These are phyloP conservation scores for Fraxinus paxiana DNA, from an alignment of 305 asterid species.

Conservation along the genomic window DNA sequence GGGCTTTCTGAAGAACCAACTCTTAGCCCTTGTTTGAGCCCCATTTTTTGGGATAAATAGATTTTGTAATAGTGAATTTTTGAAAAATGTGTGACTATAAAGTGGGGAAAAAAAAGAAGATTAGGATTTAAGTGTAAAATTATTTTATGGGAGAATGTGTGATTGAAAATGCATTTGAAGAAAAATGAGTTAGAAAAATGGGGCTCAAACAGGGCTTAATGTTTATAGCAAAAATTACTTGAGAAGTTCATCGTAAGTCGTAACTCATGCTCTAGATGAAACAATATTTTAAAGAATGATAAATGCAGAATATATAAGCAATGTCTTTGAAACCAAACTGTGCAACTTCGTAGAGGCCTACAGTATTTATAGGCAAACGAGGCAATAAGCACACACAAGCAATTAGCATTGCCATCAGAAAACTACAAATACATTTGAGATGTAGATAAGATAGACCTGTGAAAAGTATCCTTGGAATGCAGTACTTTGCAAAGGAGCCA, in stretches of 20 bases:
- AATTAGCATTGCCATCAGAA: not conserved
- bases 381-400: slow-evolving; percentile 3
- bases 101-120: not conserved
- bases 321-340: not conserved
- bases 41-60: not conserved
- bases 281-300: not conserved
- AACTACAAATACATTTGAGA: not conserved
- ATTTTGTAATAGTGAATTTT: not conserved
- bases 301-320: not conserved
- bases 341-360: not conserved
- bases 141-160: not conserved
- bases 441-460: slow-evolving; percentile 53
- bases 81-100: not conserved
- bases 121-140: not conserved
- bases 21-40: not conserved
- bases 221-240: not conserved
- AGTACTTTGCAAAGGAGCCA: slow-evolving; percentile 80
- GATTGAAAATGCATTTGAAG: not conserved
- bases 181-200: not conserved
- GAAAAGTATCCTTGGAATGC: slow-evolving; percentile 98
- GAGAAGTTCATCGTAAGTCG: not conserved
- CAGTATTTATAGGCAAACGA: not conserved
- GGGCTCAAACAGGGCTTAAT: not conserved
- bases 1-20: not conserved
- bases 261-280: not conserved